A percentile compares a stretch with the other conserved stretches of the same genome.
These are phyloP conservation scores for Epichloe festucae DNA, from an alignment of 2,329 filamentous ascomycete species.

Conservation along the genomic window DNA sequence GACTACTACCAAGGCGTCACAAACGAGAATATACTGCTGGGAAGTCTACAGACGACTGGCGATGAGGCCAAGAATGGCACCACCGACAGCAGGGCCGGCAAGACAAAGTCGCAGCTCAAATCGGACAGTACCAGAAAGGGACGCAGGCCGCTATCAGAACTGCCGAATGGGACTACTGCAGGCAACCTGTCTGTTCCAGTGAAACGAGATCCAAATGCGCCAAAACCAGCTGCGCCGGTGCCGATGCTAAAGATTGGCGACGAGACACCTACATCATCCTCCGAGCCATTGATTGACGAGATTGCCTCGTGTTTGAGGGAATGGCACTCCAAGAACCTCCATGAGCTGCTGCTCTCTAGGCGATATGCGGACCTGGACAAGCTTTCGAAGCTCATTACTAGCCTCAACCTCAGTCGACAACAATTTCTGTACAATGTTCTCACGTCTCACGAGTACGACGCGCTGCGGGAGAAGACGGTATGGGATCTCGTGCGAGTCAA, in stretches of 20 bases:
- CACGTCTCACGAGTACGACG: constrained; percentile 70
- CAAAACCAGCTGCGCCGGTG: constrained; percentile 79
- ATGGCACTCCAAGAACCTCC: constrained; percentile 96
- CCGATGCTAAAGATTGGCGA: constrained; percentile 97
- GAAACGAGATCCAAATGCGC: constrained; percentile 50
- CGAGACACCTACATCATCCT: constrained; percentile 78
- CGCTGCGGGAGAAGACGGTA: constrained; percentile 74
- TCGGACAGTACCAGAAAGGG: constrained; percentile 12
- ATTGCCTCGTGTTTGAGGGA: constrained; percentile 93
- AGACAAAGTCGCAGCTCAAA: constrained; percentile 22
- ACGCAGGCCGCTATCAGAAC: constrained; percentile 21
- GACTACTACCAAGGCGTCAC: constrained; percentile 19
- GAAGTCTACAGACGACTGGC: constrained; percentile 19
- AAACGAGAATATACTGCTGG: constrained; percentile 19
- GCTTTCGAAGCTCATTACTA: constrained; percentile 65
- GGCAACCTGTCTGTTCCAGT: constrained; percentile 34
- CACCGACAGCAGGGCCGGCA: constrained; percentile 26
- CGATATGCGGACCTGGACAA: constrained; percentile 73
- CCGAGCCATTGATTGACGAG: constrained; percentile 90
- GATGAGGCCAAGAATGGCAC: constrained; percentile 45
- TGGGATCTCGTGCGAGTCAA: constrained; percentile 94
- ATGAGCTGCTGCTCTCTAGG: constrained; percentile 73
- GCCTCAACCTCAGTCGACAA: constrained; percentile 73
- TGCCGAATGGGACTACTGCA: constrained; percentile 26
- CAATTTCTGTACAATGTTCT: constrained; percentile 92